phyloP scores from a whole-genome alignment of 805 yeast species.

The Monosporozyma servazzii region DNA sequence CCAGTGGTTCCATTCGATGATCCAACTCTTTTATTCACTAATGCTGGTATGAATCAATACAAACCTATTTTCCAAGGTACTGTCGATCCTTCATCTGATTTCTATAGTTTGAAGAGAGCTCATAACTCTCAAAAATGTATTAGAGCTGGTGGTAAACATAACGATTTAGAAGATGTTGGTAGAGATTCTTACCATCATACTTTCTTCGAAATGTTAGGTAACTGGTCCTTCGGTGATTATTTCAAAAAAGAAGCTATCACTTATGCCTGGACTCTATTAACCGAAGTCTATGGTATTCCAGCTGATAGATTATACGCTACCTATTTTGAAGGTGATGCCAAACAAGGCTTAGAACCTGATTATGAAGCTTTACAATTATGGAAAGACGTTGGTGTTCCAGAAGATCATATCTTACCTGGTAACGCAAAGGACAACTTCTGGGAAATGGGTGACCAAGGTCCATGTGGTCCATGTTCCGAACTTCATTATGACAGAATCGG shows the following conservation, averaged over 20 bases:
- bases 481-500: conserved; percentile 97
- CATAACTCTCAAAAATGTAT: conserved; percentile 96
- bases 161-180: conserved; percentile 97
- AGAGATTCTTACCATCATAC: conserved; percentile 97
- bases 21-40: conserved; percentile 91
- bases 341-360: conserved; percentile 81
- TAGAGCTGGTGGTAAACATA: conserved; percentile 99
- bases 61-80: conserved; percentile 96
- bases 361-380: conserved; percentile 84
- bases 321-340: conserved; percentile 88
- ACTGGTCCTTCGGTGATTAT: conserved; percentile 99
- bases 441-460: conserved; percentile 99
- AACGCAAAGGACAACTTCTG: conserved; percentile 87
- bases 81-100: conserved; percentile 88
- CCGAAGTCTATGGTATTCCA: conserved; percentile 73
- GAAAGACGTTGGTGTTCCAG: conserved; percentile 80
- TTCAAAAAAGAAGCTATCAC: conserved; percentile 89
- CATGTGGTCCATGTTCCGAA: conserved; percentile 99
- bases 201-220: conserved; percentile 98
- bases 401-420: conserved; percentile 90
- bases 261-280: conserved; percentile 86
- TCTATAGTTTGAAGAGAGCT: conserved; percentile 77
- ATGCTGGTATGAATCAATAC: conserved; percentile 99
- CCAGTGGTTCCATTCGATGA: conserved; percentile 97
- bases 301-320: conserved; percentile 83